Percentiles rank a stretch among this genome's conserved stretches.
These are phyloP conservation scores for Heritiera littoralis DNA, from an alignment of 345 rosid genomes.

Conservation along the genomic window DNA sequence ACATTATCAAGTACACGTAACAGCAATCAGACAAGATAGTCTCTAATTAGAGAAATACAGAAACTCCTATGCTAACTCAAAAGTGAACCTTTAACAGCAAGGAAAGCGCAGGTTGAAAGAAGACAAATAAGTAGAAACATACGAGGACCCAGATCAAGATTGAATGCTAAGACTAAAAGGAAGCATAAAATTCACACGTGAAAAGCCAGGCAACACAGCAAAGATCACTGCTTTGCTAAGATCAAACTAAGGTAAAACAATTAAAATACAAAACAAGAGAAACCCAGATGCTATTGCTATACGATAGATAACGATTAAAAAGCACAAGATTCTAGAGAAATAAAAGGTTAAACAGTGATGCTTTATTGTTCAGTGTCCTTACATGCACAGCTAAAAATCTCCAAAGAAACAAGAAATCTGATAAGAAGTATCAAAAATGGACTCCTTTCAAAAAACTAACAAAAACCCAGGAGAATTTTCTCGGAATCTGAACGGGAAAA, in stretches of 20 bases:
- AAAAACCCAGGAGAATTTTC: constrained; percentile 4
- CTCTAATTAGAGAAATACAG: neutral
- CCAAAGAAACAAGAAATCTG: neutral
- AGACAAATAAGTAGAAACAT: neutral
- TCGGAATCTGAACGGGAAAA: constrained; percentile 1
- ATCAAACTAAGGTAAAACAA: neutral
- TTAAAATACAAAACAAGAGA: neutral
- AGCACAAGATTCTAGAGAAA: neutral
- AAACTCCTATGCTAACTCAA: neutral
- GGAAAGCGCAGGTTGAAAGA: neutral
- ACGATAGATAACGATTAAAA: neutral
- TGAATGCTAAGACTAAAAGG: neutral
- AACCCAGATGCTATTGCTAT: neutral
- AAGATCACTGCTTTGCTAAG: neutral
- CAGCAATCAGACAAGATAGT: neutral
- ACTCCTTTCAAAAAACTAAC: neutral
- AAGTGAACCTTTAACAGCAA: constrained; percentile 1
- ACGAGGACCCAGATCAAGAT: neutral
- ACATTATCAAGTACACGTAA: constrained; percentile 6
- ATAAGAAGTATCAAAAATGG: neutral
- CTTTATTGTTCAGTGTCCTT: neutral
- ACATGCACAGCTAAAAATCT: constrained; percentile 14
- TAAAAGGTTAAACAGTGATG: neutral
- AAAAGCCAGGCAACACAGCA: neutral
- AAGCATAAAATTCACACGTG: neutral